Percentiles rank a stretch among this genome's conserved stretches.
These are phyloP conservation scores for Spirogloea muscicola DNA, from an alignment of 139 green algal genomes.

Conservation along the genomic window DNA sequence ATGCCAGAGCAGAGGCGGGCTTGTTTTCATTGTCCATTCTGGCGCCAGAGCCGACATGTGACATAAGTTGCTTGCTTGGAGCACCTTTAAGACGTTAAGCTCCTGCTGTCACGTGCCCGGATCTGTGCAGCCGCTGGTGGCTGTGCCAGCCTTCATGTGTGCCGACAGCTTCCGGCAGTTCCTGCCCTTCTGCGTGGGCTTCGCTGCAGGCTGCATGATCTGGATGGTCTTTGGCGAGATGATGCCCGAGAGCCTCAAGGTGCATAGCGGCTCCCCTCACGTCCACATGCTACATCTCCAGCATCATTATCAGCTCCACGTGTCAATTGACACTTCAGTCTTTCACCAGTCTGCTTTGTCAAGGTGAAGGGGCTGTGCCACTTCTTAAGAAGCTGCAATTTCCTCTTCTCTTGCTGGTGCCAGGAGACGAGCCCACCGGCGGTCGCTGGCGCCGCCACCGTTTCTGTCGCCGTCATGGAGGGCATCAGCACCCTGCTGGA, in stretches of 20 bases:
- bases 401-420: slow-evolving; percentile 3
- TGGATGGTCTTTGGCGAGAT: slow-evolving; percentile 97
- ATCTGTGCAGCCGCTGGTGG: slow-evolving; percentile 62
- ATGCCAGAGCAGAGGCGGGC: background rate
- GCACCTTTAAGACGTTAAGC: background rate
- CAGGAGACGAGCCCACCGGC: slow-evolving; percentile 37
- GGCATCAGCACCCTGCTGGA: slow-evolving; percentile 72
- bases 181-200: slow-evolving; percentile 88
- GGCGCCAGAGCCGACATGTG: no score
- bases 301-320: background rate
- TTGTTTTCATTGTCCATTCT: background rate
- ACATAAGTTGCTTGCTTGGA: no score
- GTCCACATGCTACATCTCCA: background rate
- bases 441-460: slow-evolving; percentile 81
- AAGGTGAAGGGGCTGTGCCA: background rate
- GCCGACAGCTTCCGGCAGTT: slow-evolving; percentile 82
- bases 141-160: slow-evolving; percentile 90
- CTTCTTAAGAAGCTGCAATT: slow-evolving; percentile 5
- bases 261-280: background rate
- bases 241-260: slow-evolving; percentile 84
- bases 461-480: slow-evolving; percentile 82
- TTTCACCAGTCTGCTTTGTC: background rate
- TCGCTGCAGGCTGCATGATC: slow-evolving; percentile 97
- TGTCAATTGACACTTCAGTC: slow-evolving; percentile 8
- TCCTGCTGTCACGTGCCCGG: slow-evolving; percentile 3